Evolutionary conservation across 2,329 filamentous ascomycete species (phyloP).

Genomic region (Aspergillus neoniger): DNA sequence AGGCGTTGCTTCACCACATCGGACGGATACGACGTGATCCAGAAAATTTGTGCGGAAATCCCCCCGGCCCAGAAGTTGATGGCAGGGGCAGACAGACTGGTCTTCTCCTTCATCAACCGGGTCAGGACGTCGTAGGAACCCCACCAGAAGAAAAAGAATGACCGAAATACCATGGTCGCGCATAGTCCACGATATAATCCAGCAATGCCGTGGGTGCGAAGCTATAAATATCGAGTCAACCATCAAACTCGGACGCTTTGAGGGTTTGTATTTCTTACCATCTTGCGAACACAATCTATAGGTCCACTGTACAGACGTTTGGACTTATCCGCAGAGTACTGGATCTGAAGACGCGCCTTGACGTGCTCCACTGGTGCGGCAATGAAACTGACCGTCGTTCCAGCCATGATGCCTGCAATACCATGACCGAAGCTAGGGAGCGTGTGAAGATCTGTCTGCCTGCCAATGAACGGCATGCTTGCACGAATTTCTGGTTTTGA

Average conservation of each 20-base stretch:
- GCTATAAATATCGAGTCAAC: constrained; percentile 28
- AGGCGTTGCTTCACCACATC: constrained; percentile 95
- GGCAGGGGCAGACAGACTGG: constrained; percentile 70
- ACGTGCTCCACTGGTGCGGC: constrained; percentile 93
- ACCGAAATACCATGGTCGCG: constrained; percentile 84
- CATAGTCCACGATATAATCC: constrained; percentile 84
- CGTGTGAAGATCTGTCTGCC: constrained; percentile 43
- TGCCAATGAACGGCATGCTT: constrained; percentile 39
- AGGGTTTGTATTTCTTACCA: constrained; percentile 37
- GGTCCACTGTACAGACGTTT: constrained; percentile 82
- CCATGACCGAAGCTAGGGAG: constrained; percentile 81
- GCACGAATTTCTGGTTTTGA: constrained; percentile 50
- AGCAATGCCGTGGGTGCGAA: constrained; percentile 66
- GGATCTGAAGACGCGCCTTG: constrained; percentile 90
- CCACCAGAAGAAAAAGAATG: constrained; percentile 99
- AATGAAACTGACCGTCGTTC: constrained; percentile 86
- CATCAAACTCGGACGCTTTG: background rate
- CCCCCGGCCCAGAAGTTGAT: constrained; percentile 98
- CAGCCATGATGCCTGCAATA: constrained; percentile 82
- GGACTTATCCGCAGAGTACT: constrained; percentile 79
- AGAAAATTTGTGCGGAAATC: constrained; percentile 89
- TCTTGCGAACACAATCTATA: constrained; percentile 75
- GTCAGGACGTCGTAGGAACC: constrained; percentile 88
- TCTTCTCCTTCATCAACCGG: constrained; percentile 65
- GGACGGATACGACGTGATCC: constrained; percentile 86